phyloP scores from a whole-genome alignment of 371 early-diverging fungal genomes.

The Mortierella sp. region DNA sequence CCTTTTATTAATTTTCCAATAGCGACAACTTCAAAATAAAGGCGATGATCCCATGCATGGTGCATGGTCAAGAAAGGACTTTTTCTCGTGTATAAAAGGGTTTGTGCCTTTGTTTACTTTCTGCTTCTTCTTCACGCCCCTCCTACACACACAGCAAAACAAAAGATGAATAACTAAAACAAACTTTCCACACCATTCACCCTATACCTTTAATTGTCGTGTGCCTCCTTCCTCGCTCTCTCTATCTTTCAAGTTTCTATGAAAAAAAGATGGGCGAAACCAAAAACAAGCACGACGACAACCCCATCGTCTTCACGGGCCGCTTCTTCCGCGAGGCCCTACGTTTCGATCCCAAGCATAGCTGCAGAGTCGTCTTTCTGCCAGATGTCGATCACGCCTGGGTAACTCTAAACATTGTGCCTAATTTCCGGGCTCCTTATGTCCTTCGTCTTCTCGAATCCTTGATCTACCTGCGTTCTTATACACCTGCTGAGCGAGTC shows the following conservation, averaged over 20 bases:
- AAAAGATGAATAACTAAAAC: no score
- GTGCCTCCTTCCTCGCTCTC: no score
- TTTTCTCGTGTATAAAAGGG: no score
- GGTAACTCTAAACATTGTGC: background rate
- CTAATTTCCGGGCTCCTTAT: background rate
- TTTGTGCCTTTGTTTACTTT: background rate
- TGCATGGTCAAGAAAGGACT: no score
- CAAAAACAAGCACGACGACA: background rate
- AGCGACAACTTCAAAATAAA: no score
- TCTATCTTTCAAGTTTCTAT: background rate
- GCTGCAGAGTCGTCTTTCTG: background rate
- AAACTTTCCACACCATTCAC: background rate
- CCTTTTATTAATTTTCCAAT: no score
- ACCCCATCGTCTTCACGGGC: background rate
- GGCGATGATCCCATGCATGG: no score
- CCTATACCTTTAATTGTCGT: background rate
- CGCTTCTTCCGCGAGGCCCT: background rate
- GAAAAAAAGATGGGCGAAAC: background rate
- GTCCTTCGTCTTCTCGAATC: background rate
- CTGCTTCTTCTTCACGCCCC: background rate
- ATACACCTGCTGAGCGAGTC: background rate
- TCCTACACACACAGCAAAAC: no score
- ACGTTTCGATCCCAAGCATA: background rate
- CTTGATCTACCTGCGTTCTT: background rate
- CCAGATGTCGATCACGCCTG: background rate